Evolutionary conservation across 148 eudicot genomes (phyloP).

Genomic region (Drosera capensis): DNA sequence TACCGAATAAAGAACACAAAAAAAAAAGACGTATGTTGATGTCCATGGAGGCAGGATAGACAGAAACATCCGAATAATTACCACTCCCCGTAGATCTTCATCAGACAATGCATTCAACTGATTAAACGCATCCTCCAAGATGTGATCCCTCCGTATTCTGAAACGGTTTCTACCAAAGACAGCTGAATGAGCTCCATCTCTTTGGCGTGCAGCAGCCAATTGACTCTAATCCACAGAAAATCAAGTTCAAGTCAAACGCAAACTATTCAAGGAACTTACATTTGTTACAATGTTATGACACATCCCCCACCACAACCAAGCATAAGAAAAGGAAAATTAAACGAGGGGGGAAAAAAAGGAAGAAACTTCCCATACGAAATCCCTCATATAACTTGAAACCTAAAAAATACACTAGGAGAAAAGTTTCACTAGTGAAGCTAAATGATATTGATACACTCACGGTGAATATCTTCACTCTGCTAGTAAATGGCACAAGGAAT

Average conservation of each 20-base stretch:
- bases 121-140: slow-evolving; percentile 81
- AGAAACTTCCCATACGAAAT: too few species aligned
- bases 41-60: neutral
- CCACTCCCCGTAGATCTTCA: slow-evolving; percentile 79
- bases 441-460: slow-evolving; percentile 40
- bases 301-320: too few species aligned
- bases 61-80: slow-evolving; percentile 12
- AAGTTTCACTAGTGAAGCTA: too few species aligned
- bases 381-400: neutral
- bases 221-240: slow-evolving; percentile 36
- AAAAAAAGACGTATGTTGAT: neutral
- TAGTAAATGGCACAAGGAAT: slow-evolving; percentile 83
- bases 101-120: slow-evolving; percentile 65
- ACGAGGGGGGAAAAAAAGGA: too few species aligned
- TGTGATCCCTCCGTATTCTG: slow-evolving; percentile 77
- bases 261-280: neutral
- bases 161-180: slow-evolving; percentile 55
- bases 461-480: slow-evolving; percentile 80
- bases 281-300: too few species aligned
- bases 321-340: too few species aligned
- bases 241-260: slow-evolving; percentile 3
- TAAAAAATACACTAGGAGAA: neutral
- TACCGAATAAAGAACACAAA: neutral
- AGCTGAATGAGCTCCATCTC: slow-evolving; percentile 32
- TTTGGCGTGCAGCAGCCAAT: slow-evolving; percentile 46